Percentiles rank a stretch among this genome's conserved stretches.
These are phyloP conservation scores for Pichia sp. DNA, from an alignment of 1,139 yeast genomes.

Conservation along the genomic window DNA sequence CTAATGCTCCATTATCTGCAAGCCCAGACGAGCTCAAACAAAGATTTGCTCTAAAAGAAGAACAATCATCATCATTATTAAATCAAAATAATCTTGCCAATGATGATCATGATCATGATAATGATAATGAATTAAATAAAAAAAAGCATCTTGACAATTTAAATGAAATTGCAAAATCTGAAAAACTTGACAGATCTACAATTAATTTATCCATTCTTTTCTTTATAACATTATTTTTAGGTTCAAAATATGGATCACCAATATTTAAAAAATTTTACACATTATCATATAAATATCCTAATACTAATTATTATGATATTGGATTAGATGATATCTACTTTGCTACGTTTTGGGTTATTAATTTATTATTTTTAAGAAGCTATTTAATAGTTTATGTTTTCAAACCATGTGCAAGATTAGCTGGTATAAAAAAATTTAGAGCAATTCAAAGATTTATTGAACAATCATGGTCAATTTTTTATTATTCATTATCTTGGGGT, in stretches of 20 bases:
- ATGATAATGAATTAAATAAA: neutral
- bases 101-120: neutral
- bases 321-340: conserved; percentile 52
- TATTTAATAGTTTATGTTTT: conserved; percentile 52
- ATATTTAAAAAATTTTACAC: conserved; percentile 37
- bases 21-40: conserved; percentile 1
- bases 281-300: conserved; percentile 41
- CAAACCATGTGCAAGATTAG: conserved; percentile 49
- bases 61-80: neutral
- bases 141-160: conserved; percentile 1
- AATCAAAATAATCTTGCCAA: neutral
- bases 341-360: conserved; percentile 50
- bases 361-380: conserved; percentile 55
- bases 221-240: conserved; percentile 14
- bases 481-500: conserved; percentile 50
- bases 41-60: conserved; percentile 3
- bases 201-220: conserved; percentile 17
- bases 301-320: conserved; percentile 39
- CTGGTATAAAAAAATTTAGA: conserved; percentile 44
- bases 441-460: conserved; percentile 69
- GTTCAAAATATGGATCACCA: conserved; percentile 14
- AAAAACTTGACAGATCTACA: conserved; percentile 18
- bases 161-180: conserved; percentile 10
- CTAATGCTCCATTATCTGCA: conserved; percentile 3
- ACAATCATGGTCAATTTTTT: conserved; percentile 76